These are phyloP conservation scores for Baeospora myosura DNA, from an alignment of 1,284 basidiomycete species.

Conservation along the genomic window DNA sequence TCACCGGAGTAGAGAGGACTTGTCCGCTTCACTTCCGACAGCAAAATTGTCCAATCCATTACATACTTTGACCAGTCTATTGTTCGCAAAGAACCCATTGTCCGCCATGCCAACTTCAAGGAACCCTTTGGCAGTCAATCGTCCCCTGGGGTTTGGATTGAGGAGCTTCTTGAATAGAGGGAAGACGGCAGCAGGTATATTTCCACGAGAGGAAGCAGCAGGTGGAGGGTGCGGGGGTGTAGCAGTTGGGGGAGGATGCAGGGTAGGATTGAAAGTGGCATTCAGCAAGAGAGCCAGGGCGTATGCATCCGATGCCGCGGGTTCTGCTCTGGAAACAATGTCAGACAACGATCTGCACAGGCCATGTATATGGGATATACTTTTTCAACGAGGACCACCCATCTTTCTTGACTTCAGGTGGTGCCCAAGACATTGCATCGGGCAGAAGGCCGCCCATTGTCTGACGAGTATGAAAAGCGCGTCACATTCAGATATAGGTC, in stretches of 20 bases:
- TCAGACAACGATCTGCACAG: background rate
- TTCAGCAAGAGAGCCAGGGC: conserved; percentile 82
- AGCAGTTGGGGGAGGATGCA: conserved; percentile 62
- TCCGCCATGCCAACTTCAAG: conserved; percentile 76
- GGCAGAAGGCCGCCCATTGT: conserved; percentile 65
- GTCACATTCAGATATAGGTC: background rate
- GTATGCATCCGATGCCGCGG: conserved; percentile 77
- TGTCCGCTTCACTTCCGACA: conserved; percentile 78
- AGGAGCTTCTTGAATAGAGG: conserved; percentile 81
- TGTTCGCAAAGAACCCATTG: conserved; percentile 80
- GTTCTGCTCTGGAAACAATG: conserved; percentile 46
- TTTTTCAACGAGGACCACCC: conserved; percentile 84
- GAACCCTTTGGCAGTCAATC: conserved; percentile 73
- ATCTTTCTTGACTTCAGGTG: conserved; percentile 87
- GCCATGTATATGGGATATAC: conserved; percentile 36
- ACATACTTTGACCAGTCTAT: conserved; percentile 83
- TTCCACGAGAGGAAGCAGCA: conserved; percentile 64
- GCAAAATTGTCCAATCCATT: conserved; percentile 84
- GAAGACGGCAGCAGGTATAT: conserved; percentile 75
- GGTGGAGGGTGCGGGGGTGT: conserved; percentile 70
- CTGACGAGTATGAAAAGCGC: conserved; percentile 33
- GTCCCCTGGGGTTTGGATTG: conserved; percentile 78
- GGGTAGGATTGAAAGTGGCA: conserved; percentile 76
- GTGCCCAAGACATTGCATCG: conserved; percentile 48
- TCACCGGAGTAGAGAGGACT: conserved; percentile 65